phyloP scores from a whole-genome alignment of 495 filamentous ascomycete genomes.

The Xylaria palmicola region DNA sequence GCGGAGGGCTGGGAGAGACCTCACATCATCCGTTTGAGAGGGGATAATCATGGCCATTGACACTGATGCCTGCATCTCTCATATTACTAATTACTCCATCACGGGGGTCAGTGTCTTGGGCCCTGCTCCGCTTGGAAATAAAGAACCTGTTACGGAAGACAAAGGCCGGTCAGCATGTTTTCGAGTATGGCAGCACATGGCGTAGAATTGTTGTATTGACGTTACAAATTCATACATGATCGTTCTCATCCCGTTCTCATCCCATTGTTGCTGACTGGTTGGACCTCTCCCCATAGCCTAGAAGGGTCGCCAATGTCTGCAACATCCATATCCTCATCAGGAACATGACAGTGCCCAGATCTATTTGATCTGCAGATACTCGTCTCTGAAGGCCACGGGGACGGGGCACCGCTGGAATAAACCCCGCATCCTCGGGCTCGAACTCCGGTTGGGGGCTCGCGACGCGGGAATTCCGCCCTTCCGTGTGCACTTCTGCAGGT shows the following conservation, averaged over 20 bases:
- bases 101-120: not conserved
- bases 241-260: too few species aligned
- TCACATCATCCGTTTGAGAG: slow-evolving; percentile 2
- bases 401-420: not conserved
- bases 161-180: too few species aligned
- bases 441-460: not conserved
- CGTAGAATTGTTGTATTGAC: too few species aligned
- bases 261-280: not conserved
- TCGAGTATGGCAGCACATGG: not conserved
- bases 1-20: slow-evolving; percentile 6
- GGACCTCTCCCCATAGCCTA: slow-evolving; percentile 1
- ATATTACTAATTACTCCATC: not conserved
- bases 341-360: slow-evolving; percentile 10
- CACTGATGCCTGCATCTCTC: not conserved
- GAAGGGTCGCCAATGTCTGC: slow-evolving; percentile 4
- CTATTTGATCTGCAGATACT: slow-evolving; percentile 1
- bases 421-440: not conserved
- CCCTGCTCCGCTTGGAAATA: not conserved
- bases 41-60: not conserved
- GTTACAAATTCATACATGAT: too few species aligned
- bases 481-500: not conserved
- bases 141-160: not conserved
- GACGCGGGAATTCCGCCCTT: not conserved
- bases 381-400: not conserved
- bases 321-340: slow-evolving; percentile 14